phyloP scores from a whole-genome alignment of 768 basidiomycete species.

The Udeniomyces megalosporus region DNA sequence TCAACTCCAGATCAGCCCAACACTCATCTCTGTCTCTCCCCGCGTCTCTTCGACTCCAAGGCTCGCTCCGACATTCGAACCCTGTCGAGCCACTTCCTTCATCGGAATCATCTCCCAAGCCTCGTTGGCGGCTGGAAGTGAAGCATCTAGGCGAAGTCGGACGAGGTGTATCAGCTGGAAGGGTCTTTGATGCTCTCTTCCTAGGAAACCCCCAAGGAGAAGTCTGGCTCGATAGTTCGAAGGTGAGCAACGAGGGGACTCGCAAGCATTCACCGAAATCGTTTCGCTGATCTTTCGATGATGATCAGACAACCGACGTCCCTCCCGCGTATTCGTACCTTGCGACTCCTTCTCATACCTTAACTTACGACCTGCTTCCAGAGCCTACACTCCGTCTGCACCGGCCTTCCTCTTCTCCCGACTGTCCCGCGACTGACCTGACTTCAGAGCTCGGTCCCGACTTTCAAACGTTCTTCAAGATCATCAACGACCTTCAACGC shows the following conservation, averaged over 20 bases:
- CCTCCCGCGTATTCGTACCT: conserved; percentile 13
- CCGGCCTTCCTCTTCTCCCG: neutral
- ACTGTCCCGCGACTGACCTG: neutral
- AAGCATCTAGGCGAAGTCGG: neutral
- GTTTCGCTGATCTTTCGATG: too few relatives aligned
- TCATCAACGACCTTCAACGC: conserved; percentile 4
- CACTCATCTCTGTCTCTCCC: neutral
- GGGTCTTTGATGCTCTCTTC: conserved; percentile 9
- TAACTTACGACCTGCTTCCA: conserved; percentile 8
- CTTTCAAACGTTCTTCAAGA: neutral
- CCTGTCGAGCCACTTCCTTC: neutral
- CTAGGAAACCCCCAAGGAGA: neutral
- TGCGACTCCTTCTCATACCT: neutral
- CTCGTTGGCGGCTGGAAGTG: neutral
- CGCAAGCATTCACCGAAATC: too few relatives aligned
- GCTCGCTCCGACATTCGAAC: neutral
- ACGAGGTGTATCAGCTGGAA: neutral
- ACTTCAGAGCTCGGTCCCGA: neutral
- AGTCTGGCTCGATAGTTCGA: conserved; percentile 14
- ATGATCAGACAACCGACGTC: conserved; percentile 3
- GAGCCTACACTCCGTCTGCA: neutral
- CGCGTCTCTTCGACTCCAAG: neutral
- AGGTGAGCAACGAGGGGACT: too few relatives aligned
- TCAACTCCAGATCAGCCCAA: neutral
- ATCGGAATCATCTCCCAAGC: neutral